A percentile compares a stretch with the other conserved stretches of the same genome.
Conservation (phyloP, 2,329 filamentous ascomycete genomes). For the Alternaria triticimaculans region DNA sequence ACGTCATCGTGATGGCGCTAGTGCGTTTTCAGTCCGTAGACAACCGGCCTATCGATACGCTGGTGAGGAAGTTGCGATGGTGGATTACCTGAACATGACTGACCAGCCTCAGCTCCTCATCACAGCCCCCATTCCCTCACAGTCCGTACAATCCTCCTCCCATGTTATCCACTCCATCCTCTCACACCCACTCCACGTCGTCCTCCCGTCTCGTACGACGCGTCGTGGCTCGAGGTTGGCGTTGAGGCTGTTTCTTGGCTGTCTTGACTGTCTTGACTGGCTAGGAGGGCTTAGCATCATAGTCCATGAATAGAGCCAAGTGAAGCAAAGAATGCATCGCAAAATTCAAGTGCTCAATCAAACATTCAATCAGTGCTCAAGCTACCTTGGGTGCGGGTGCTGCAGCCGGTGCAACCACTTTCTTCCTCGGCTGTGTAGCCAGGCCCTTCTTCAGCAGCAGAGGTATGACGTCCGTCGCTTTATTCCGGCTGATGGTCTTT, state of each 20-base stretch:
- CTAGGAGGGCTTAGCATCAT: conserved; percentile 6
- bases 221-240: background rate
- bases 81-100: background rate
- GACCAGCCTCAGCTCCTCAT: background rate
- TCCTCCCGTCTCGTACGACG: background rate
- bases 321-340: conserved; percentile 5
- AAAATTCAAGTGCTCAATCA: conserved; percentile 25
- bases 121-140: background rate
- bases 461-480: conserved; percentile 51
- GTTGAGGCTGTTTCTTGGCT: background rate
- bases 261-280: background rate
- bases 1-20: conserved; percentile 25
- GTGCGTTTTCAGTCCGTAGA: conserved; percentile 8
- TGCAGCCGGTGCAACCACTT: conserved; percentile 11
- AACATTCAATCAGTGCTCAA: conserved; percentile 21
- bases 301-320: background rate
- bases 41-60: background rate
- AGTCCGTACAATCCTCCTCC: background rate
- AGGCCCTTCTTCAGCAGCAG: conserved; percentile 50
- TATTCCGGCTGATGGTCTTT: conserved; percentile 52
- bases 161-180: accelerated
- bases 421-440: conserved; percentile 44
- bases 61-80: background rate
- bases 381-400: conserved; percentile 26
- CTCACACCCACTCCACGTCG: background rate